phyloP scores from a whole-genome alignment of 1,139 yeast species.

The Scheffersomyces insectosa region DNA sequence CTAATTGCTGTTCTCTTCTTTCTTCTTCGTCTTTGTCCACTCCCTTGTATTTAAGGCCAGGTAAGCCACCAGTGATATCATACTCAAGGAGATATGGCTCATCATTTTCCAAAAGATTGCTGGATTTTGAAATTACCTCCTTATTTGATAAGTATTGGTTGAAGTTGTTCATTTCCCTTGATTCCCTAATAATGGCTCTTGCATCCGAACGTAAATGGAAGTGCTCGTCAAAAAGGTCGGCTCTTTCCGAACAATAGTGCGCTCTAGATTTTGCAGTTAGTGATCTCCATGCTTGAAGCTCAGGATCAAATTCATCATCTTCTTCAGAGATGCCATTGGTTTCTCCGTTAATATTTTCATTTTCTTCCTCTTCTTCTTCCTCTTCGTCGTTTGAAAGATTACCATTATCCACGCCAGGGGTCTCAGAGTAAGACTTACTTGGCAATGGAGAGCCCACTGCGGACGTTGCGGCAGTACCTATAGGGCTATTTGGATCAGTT shows the following conservation, averaged over 20 bases:
- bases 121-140: slow-evolving; percentile 41
- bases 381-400: slow-evolving; percentile 20
- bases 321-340: slow-evolving; percentile 27
- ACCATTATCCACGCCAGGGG: slow-evolving; percentile 27
- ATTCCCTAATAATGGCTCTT: slow-evolving; percentile 64
- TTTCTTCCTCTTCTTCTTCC: slow-evolving; percentile 25
- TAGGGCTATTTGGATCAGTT: slow-evolving; percentile 7
- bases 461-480: slow-evolving; percentile 11
- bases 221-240: slow-evolving; percentile 61
- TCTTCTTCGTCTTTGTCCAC: slow-evolving; percentile 49
- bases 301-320: slow-evolving; percentile 29
- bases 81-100: slow-evolving; percentile 80
- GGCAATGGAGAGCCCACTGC: slow-evolving; percentile 12
- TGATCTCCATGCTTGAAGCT: slow-evolving; percentile 73
- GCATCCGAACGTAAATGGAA: slow-evolving; percentile 62
- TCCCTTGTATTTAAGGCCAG: slow-evolving; percentile 61
- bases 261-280: slow-evolving; percentile 80
- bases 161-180: slow-evolving; percentile 60
- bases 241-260: slow-evolving; percentile 68
- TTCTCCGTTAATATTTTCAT: slow-evolving; percentile 17
- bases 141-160: slow-evolving; percentile 47
- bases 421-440: slow-evolving; percentile 11
- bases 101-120: slow-evolving; percentile 55
- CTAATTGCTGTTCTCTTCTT: slow-evolving; percentile 50
- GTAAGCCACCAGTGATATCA: slow-evolving; percentile 79